phyloP scores from a whole-genome alignment of 352 stramenopile genomes.

The Globisporangium radiosum region DNA sequence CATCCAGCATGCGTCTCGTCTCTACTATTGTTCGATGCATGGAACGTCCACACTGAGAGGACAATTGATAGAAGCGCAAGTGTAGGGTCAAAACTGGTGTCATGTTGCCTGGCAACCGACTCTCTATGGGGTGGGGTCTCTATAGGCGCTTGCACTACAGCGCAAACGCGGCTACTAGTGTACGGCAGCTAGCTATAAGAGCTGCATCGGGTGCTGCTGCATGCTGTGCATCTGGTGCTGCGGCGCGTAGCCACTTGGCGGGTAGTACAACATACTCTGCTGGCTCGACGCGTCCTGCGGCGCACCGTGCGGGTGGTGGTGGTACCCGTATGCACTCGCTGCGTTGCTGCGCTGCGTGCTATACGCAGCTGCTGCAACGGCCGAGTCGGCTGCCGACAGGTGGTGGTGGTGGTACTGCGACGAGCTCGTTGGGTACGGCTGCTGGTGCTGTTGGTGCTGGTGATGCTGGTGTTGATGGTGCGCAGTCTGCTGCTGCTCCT shows the following conservation, averaged over 20 bases:
- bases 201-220: constrained; percentile 63
- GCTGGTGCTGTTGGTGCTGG: constrained; percentile 30
- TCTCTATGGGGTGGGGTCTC: not conserved
- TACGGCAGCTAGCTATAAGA: constrained; percentile 48
- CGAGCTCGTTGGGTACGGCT: constrained; percentile 34
- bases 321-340: constrained; percentile 31
- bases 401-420: constrained; percentile 66
- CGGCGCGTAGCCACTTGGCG: constrained; percentile 36
- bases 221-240: constrained; percentile 74
- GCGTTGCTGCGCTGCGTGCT: constrained; percentile 29
- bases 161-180: constrained; percentile 11
- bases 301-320: constrained; percentile 34
- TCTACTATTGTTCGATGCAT: too few species aligned
- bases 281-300: constrained; percentile 14
- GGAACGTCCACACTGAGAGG: too few species aligned
- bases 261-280: constrained; percentile 69
- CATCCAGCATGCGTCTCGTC: too few species aligned
- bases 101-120: not conserved
- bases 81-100: not conserved
- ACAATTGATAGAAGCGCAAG: not conserved
- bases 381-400: constrained; percentile 52
- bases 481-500: constrained; percentile 41
- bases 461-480: constrained; percentile 42
- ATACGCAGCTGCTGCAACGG: constrained; percentile 47
- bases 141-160: not conserved